Base-by-base conservation (phyloP, 2,329 filamentous ascomycete species). In the Amylocarpus encephaloides region DNA sequence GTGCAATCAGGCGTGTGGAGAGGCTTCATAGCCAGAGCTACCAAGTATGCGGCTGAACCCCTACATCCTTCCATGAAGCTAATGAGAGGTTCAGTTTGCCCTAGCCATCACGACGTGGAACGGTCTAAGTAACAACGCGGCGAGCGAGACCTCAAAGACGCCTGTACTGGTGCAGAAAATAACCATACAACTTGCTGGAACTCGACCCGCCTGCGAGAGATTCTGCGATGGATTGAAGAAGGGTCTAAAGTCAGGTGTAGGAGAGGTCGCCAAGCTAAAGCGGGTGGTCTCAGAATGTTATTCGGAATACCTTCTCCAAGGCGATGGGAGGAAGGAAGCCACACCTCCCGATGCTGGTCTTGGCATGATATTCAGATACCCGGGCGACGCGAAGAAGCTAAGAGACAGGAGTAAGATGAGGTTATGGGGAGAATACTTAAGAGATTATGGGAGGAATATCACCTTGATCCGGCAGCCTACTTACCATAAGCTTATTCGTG, bases 61-160 rank as follows among this genome's bases (percentile, higher is more conserved):
- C 35, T 32, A 29, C 34, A 43, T 42, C 30, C n/a, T 30, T 30
- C 30, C 38, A 30, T 46, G 41, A 46, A 46, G 54, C 59, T 64
- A 57, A 65, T 45, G 22, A 48, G 30, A 18, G 33, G 6, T 50
- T 7, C 62, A 84, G 78, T 98, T 97, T 70, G 89, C 93, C 9
- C 80, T 98, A 43, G 86, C 91, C 11, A 87, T 98, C 62, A 96
- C 91, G 3, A 95, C 92, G 1, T 97, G 92, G 89, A 97, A 96
- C 74, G 76, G 82, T 59, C 70, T 88, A 67, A 70, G 75, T 60
- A 68, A 64, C 63, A 76, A 80, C 44, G 71, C 72, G 13, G 68
- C 73, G 26, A 82, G 81, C 55, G 76, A 80, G 60, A 35, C 60
- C 54, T 58, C 63, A 11, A 67, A 66, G 52, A 50, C 54, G 10